phyloP scores from a whole-genome alignment of 75 land plant species.

The Cryptomeria japonica region DNA sequence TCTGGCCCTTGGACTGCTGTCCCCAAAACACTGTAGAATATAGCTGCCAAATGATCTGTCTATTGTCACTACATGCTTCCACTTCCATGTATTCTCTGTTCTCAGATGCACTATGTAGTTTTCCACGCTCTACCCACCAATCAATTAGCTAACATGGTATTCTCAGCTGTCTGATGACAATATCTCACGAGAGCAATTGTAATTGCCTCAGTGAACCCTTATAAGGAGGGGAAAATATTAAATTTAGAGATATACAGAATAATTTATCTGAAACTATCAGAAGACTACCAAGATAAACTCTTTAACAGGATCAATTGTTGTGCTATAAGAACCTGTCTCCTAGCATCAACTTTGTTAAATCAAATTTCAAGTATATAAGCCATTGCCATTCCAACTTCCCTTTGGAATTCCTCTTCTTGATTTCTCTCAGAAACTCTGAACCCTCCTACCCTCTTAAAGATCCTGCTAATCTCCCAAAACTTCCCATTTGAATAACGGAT shows the following conservation, averaged over 20 bases:
- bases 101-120: not conserved
- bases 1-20: not conserved
- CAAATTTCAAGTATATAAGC: not conserved
- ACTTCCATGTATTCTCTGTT: not conserved
- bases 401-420: too few species aligned
- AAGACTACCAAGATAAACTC: not conserved
- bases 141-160: not conserved
- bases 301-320: not conserved
- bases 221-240: not conserved
- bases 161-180: not conserved
- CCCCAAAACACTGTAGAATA: too few species aligned
- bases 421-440: too few species aligned
- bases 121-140: not conserved
- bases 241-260: too few species aligned
- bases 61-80: not conserved
- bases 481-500: not conserved
- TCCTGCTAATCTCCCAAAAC: not conserved
- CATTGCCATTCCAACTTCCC: not conserved
- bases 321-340: not conserved
- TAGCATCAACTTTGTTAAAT: not conserved
- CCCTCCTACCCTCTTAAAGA: not conserved
- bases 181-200: not conserved
- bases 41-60: not conserved
- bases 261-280: too few species aligned
- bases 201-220: not conserved